Evolutionary conservation across 2,329 filamentous ascomycete species (phyloP).

Genomic region (Apiospora rasikravindrae): DNA sequence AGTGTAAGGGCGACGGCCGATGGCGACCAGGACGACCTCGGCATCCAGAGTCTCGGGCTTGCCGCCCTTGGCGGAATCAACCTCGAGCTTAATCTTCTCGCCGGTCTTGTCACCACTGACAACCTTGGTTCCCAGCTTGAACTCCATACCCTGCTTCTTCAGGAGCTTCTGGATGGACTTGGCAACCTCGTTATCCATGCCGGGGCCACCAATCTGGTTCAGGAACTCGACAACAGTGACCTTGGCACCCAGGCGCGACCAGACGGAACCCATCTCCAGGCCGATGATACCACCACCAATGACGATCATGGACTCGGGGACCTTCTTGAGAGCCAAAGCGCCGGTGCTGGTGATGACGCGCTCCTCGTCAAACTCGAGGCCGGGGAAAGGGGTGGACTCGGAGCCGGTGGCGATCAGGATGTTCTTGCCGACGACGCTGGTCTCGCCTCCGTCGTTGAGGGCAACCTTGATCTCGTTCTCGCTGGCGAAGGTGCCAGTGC

Average conservation of each 20-base stretch:
- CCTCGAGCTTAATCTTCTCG: conserved; percentile 77
- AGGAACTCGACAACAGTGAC: conserved; percentile 98
- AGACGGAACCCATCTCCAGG: conserved; percentile 97
- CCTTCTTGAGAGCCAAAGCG: conserved; percentile 84
- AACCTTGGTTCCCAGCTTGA: conserved; percentile 98
- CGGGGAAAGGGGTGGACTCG: conserved; percentile 95
- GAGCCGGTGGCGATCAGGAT: conserved; percentile 97
- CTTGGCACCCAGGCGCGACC: conserved; percentile 90
- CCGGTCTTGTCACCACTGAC: conserved; percentile 80
- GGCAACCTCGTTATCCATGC: conserved; percentile 94
- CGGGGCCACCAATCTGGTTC: conserved; percentile 93
- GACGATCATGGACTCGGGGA: conserved; percentile 95
- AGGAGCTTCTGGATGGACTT: conserved; percentile 93
- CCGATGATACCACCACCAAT: conserved; percentile 99
- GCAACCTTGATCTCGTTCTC: conserved; percentile 92
- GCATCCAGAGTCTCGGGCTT: conserved; percentile 92
- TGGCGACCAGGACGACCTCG: conserved; percentile 94
- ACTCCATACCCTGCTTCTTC: conserved; percentile 95
- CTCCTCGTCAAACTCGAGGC: conserved; percentile 95
- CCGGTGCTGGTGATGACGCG: conserved; percentile 96
- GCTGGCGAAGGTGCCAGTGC: conserved; percentile 83
- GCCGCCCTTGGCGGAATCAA: conserved; percentile 94
- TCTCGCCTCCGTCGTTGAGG: conserved; percentile 90
- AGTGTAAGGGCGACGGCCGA: conserved; percentile 95
- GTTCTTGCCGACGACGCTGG: conserved; percentile 88